Percentiles rank a stretch among this genome's conserved stretches.
Evolutionary conservation across 768 basidiomycete genomes (phyloP).

Genomic region (Suillus cothurnatus): DNA sequence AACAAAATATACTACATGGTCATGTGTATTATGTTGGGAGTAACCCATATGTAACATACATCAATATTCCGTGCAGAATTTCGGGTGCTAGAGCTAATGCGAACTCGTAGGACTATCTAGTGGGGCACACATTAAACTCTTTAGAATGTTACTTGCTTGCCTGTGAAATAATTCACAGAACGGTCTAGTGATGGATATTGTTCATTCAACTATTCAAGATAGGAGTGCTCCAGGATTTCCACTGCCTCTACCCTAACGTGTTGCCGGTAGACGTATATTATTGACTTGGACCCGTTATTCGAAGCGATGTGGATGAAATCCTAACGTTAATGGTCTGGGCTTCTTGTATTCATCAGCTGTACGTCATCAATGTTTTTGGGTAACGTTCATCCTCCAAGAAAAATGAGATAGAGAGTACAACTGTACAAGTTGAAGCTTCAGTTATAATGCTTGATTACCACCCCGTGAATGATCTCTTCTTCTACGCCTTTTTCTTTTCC

Average conservation of each 20-base stretch:
- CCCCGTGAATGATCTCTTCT: slow-evolving; percentile 55
- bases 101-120: too few species aligned
- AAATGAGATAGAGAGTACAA: neutral
- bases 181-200: neutral
- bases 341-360: neutral
- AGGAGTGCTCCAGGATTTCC: neutral
- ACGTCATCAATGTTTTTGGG: neutral
- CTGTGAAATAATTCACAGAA: neutral
- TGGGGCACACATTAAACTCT: neutral
- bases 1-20: too few species aligned
- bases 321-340: neutral
- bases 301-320: neutral
- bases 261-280: neutral
- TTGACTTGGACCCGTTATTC: neutral
- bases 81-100: too few species aligned
- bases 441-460: slow-evolving; percentile 59
- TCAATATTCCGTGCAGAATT: too few species aligned
- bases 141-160: neutral
- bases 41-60: too few species aligned
- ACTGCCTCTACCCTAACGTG: neutral
- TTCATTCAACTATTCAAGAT: neutral
- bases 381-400: neutral
- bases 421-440: slow-evolving; percentile 22
- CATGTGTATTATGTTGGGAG: too few species aligned
- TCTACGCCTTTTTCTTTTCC: slow-evolving; percentile 47